Evolutionary conservation across 257 asterid genomes (phyloP).

Genomic region (Solanum arcanum): DNA sequence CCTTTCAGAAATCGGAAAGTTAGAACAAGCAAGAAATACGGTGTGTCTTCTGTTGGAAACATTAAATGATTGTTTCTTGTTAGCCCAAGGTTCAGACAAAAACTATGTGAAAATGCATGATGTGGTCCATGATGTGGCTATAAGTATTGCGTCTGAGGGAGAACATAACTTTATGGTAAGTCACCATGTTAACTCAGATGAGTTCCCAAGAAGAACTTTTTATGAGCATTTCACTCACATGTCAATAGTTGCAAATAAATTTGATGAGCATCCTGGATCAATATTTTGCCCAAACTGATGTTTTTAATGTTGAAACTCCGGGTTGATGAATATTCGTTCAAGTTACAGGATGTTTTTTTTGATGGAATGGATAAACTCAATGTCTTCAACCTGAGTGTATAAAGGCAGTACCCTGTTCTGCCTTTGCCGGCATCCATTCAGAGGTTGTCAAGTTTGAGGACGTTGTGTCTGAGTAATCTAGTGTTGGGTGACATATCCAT

Average conservation of each 20-base stretch:
- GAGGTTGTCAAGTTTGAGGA: background rate
- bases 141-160: background rate
- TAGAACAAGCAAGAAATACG: background rate
- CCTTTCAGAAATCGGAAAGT: background rate
- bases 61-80: background rate
- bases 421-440: background rate
- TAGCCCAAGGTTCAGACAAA: background rate
- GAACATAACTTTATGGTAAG: background rate
- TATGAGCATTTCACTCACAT: background rate
- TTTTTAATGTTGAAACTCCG: background rate
- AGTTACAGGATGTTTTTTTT: background rate
- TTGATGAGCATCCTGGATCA: background rate
- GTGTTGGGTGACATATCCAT: background rate
- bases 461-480: background rate
- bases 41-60: background rate
- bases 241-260: background rate
- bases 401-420: accelerated
- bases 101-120: slow-evolving; percentile 2
- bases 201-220: background rate
- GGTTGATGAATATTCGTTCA: background rate
- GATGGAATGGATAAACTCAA: background rate
- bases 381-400: background rate
- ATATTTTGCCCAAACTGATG: background rate
- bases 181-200: background rate
- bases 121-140: background rate